Conservation (phyloP, 345 rosid genomes). For the Brassica incana region DNA sequence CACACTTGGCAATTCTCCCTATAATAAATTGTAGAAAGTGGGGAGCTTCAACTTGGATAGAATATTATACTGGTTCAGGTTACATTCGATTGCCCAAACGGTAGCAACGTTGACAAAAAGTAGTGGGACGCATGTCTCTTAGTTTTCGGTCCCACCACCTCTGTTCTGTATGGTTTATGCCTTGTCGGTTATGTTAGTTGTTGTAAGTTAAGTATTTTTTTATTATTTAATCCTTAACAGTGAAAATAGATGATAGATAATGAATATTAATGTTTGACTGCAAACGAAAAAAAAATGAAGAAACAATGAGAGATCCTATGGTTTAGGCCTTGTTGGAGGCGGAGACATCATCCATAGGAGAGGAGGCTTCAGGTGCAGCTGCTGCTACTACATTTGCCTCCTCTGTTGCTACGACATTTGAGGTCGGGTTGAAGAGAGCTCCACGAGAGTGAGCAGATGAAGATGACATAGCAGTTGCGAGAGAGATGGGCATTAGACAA, state of each 20-base stretch:
- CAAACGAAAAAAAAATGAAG: constrained; percentile 8
- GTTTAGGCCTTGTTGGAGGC: constrained; percentile 64
- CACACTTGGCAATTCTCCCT: too few species aligned
- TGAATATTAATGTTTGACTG: constrained; percentile 26
- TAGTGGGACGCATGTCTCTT: constrained; percentile 39
- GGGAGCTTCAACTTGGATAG: constrained; percentile 7
- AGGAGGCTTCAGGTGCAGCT: constrained; percentile 36
- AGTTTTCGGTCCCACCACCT: constrained; percentile 30
- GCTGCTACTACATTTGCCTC: constrained; percentile 25
- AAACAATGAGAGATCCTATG: constrained; percentile 14
- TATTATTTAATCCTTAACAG: constrained; percentile 27
- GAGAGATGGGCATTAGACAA: constrained; percentile 94
- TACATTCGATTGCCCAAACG: background rate
- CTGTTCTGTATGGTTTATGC: constrained; percentile 23
- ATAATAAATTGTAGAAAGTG: background rate
- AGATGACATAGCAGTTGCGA: constrained; percentile 89
- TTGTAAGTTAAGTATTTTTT: background rate
- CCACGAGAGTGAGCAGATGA: constrained; percentile 56
- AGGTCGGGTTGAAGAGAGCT: constrained; percentile 37
- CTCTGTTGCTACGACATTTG: constrained; percentile 1
- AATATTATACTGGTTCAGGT: background rate
- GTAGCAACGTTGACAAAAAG: constrained; percentile 25
- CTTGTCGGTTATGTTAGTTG: constrained; percentile 26
- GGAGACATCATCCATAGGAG: constrained; percentile 69
- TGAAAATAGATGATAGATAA: constrained; percentile 28